Conservation (phyloP, 1,284 basidiomycete genomes). For the Apiotrichum porosum region DNA sequence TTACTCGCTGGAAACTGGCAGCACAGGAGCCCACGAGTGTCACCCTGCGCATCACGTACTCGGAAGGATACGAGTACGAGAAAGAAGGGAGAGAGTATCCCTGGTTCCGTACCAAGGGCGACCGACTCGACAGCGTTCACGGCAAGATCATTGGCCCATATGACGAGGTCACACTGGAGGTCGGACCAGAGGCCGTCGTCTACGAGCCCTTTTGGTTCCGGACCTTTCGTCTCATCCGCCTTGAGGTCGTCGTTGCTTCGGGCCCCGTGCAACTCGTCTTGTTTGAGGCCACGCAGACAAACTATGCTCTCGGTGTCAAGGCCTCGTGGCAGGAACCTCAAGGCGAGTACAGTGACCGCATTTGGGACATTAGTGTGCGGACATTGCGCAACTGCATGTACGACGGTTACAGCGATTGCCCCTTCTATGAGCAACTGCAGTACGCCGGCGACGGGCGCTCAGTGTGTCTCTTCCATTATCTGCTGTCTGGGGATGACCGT, state of each 20-base stretch:
- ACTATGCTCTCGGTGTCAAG: constrained; percentile 27
- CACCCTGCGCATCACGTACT: constrained; percentile 17
- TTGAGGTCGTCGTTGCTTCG: constrained; percentile 8
- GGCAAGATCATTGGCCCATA: constrained; percentile 23
- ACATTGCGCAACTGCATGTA: constrained; percentile 35
- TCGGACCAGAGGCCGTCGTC: constrained; percentile 3
- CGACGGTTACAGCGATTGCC: constrained; percentile 34
- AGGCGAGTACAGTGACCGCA: constrained; percentile 15
- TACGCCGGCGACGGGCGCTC: constrained; percentile 30
- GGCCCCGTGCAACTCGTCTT: constrained; percentile 9
- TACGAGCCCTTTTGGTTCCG: constrained; percentile 36
- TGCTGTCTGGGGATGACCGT: constrained; percentile 28
- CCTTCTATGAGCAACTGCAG: constrained; percentile 33
- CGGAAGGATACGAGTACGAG: constrained; percentile 29
- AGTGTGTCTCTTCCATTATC: constrained; percentile 28
- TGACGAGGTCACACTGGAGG: constrained; percentile 21
- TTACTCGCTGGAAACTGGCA: constrained; percentile 1
- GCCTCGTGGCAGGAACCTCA: constrained; percentile 19
- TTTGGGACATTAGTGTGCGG: constrained; percentile 26
- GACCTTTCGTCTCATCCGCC: constrained; percentile 23
- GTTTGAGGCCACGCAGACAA: constrained; percentile 23
- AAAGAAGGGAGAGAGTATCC: constrained; percentile 15
- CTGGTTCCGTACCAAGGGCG: constrained; percentile 26
- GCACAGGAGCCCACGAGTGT: neutral
- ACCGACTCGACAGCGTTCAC: constrained; percentile 17